These are phyloP conservation scores for Tylopilus cervinicoccineus DNA, from an alignment of 768 basidiomycete species.

Conservation along the genomic window DNA sequence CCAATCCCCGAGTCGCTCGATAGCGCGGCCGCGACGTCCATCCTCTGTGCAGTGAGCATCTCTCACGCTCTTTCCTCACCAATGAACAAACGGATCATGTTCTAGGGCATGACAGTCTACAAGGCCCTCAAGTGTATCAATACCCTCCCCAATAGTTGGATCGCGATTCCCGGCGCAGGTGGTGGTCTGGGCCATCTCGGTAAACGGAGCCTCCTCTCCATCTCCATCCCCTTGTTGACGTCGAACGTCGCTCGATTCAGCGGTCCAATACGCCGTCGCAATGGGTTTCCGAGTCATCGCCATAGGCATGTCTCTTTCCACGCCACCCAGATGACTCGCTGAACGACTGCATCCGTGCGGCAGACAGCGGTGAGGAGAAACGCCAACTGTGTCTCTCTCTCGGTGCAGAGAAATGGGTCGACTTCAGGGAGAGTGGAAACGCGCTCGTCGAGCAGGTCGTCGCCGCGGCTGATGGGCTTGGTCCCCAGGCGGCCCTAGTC, in stretches of 20 bases:
- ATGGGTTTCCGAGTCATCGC: constrained; percentile 45
- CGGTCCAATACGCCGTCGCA: constrained; percentile 42
- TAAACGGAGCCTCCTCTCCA: not conserved
- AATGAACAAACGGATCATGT: not conserved
- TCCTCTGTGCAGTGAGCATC: constrained; percentile 39
- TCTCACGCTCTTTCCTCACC: not conserved
- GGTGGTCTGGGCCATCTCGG: constrained; percentile 43
- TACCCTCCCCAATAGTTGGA: constrained; percentile 34
- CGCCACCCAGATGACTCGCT: too few species aligned
- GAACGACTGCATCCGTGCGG: too few species aligned
- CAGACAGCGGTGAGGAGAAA: constrained; percentile 44
- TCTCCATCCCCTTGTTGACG: not conserved
- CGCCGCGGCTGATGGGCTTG: constrained; percentile 37
- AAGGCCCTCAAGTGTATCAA: constrained; percentile 40
- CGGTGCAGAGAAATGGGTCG: constrained; percentile 42
- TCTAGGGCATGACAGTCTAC: constrained; percentile 41
- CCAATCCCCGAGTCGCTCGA: constrained; percentile 40
- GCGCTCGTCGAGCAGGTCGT: constrained; percentile 35
- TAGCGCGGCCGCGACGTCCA: constrained; percentile 39
- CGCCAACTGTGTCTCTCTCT: constrained; percentile 33
- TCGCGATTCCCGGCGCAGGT: constrained; percentile 39
- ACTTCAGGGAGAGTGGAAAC: constrained; percentile 42
- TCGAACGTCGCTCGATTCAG: constrained; percentile 12
- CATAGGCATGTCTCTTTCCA: constrained; percentile 25
- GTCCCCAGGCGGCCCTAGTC: constrained; percentile 39